These are phyloP conservation scores for Chaetomium cochliodes DNA, from an alignment of 495 filamentous ascomycete species.

Conservation along the genomic window DNA sequence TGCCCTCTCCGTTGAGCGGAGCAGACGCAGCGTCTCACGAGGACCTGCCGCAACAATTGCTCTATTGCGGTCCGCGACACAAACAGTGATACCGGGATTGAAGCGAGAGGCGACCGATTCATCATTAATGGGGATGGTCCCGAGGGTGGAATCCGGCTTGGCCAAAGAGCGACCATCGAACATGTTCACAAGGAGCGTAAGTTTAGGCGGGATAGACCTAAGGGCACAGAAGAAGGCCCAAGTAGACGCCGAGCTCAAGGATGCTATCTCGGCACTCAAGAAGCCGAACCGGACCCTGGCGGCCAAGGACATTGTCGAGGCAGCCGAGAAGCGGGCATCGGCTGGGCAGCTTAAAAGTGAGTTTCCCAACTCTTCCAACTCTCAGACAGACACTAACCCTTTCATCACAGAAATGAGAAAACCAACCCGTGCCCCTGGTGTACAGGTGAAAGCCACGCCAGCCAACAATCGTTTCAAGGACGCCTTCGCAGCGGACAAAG, in stretches of 20 bases:
- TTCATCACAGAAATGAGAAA: slow-evolving; percentile 59
- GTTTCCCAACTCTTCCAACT: slow-evolving; percentile 7
- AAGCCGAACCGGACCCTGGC: slow-evolving; percentile 84
- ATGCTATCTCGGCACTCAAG: slow-evolving; percentile 78
- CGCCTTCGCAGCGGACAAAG: slow-evolving; percentile 34
- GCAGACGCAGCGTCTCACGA: slow-evolving; percentile 51
- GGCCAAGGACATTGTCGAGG: slow-evolving; percentile 67
- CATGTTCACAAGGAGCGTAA: slow-evolving; percentile 28
- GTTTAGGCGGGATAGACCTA: slow-evolving; percentile 43
- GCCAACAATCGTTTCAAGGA: slow-evolving; percentile 56
- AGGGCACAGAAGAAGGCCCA: slow-evolving; percentile 73
- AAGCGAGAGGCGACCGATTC: slow-evolving; percentile 67
- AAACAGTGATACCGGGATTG: slow-evolving; percentile 52
- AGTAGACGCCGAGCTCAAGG: slow-evolving; percentile 75
- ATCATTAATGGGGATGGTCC: slow-evolving; percentile 54
- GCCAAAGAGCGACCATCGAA: slow-evolving; percentile 39
- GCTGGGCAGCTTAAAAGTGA: slow-evolving; percentile 44
- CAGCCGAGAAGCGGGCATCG: slow-evolving; percentile 59
- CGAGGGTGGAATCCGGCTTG: slow-evolving; percentile 40
- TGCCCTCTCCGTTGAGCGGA: slow-evolving; percentile 68
- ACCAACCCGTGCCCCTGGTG: slow-evolving; percentile 58
- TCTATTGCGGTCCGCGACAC: slow-evolving; percentile 69
- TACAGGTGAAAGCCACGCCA: slow-evolving; percentile 79
- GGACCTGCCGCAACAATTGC: slow-evolving; percentile 54
- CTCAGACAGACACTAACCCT: slow-evolving; percentile 5